Evolutionary conservation across 2,329 filamentous ascomycete species (phyloP).

Genomic region (Emergomyces africanus): DNA sequence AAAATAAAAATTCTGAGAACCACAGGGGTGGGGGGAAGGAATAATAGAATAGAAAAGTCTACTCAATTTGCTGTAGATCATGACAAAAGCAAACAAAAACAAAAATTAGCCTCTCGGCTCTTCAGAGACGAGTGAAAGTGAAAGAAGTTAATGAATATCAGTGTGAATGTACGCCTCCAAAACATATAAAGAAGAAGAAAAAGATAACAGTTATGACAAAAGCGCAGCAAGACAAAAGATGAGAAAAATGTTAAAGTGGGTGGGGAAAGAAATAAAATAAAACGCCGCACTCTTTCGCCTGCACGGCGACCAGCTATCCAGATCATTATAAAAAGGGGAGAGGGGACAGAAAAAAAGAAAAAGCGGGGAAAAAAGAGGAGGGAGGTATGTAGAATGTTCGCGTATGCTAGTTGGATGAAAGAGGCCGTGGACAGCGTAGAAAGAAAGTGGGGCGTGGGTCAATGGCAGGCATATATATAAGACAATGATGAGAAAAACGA

Average conservation of each 20-base stretch:
- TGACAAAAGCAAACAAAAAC: no score
- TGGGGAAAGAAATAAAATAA: background rate
- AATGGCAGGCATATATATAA: background rate
- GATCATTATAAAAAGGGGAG: no score
- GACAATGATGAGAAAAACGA: background rate
- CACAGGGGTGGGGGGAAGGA: no score
- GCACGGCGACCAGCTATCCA: background rate
- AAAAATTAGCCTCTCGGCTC: background rate
- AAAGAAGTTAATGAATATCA: background rate
- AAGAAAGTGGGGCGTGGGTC: background rate
- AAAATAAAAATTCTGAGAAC: no score
- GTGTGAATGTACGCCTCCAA: no score
- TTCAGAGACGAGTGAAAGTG: background rate
- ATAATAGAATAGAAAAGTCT: background rate
- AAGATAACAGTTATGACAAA: no score
- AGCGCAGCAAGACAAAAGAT: no score
- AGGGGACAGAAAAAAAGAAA: no score
- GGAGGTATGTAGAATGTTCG: background rate
- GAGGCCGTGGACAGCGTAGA: slow-evolving; percentile 10
- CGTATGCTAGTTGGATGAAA: slow-evolving; percentile 6
- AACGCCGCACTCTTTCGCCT: background rate
- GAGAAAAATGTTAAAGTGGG: no score
- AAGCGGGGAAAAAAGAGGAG: no score
- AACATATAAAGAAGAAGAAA: no score
- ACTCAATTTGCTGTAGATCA: background rate